Evolutionary conservation across 2,329 filamentous ascomycete species (phyloP).

Genomic region (Scortechinia acanthostroma): DNA sequence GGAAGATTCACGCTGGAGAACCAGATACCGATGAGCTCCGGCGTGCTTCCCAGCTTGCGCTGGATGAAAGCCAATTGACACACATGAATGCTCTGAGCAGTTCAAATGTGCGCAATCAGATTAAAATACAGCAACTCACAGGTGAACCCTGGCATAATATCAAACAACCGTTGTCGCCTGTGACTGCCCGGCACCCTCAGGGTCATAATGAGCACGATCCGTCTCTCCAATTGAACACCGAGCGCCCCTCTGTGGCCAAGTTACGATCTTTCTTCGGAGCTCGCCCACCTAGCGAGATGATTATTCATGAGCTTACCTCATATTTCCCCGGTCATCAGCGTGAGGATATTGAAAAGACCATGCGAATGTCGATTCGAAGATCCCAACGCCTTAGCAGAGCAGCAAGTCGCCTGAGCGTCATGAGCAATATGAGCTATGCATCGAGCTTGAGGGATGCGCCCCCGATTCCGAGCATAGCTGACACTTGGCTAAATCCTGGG

Average conservation of each 20-base stretch:
- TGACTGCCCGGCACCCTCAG: not conserved
- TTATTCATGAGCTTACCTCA: conserved; percentile 57
- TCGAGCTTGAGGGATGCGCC: conserved; percentile 29
- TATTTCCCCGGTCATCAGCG: conserved; percentile 63
- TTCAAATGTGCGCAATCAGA: conserved; percentile 45
- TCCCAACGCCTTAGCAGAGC: conserved; percentile 55
- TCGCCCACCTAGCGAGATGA: conserved; percentile 59
- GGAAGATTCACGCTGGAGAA: conserved; percentile 59
- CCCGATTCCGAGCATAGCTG: conserved; percentile 51
- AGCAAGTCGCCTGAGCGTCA: conserved; percentile 53
- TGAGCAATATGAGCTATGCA: conserved; percentile 58
- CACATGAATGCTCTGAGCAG: conserved; percentile 32
- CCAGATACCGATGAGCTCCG: conserved; percentile 56
- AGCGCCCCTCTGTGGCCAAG: not conserved
- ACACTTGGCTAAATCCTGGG: conserved; percentile 42
- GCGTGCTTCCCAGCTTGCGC: conserved; percentile 51
- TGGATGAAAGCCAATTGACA: conserved; percentile 47
- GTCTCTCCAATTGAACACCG: not conserved
- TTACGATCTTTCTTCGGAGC: conserved; percentile 44
- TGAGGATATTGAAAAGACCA: conserved; percentile 61
- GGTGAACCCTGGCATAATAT: conserved; percentile 57
- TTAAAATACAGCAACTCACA: conserved; percentile 57
- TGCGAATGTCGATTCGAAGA: conserved; percentile 56
- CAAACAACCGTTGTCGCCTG: conserved; percentile 42
- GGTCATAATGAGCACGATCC: not conserved